Base-by-base conservation (phyloP, 441 rosid species). In the Euphorbia celastroides region DNA sequence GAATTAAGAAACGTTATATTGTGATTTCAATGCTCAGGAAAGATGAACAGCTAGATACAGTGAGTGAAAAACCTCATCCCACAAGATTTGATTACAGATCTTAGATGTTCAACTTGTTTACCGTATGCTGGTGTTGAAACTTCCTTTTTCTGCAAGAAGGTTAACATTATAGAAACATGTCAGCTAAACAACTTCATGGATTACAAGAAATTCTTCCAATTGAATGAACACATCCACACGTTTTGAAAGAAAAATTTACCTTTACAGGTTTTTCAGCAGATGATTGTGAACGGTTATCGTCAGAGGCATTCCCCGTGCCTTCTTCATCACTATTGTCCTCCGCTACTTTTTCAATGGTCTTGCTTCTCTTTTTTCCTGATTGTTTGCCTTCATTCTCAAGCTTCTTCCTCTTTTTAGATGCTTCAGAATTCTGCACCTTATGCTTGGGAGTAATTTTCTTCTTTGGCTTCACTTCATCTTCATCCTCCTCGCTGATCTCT, bases 81-180 rank as follows among this genome's bases (percentile, higher is more conserved):
- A 50, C 95, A 90, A 57, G 90, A 84, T 79, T 89, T 93, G 62
- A 90, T 87, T 58, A 90, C 72, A 66, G 93, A 83, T 82, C 85
- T 93, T 10, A 93, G 86, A 71, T 84, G 86, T 79, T 90, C 97
- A 75, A 93, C 98, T 0, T 61, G 82, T 75, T 82, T 93, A 51
- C 96, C 97, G 64, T 90, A 89, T 58, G 71, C 77, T 20, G 92
- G 79, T 38, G 83, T 79, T 20, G 80, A 62, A 72, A 81, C 77
- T 73, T 87, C 93, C 82, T 82, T 89, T 77, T 81, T 87, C 92
- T 86, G 86, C 82, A 77, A 34, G 38, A 34, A 34, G 38, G 38
- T 34, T 34, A 3, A 34, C 9, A 34, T 34, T 69, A 72, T 61
- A 57, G 66, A 72, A 62, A 41, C 58, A 62, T 60, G 69, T 65